These are phyloP conservation scores for Kodamaea restingae DNA, from an alignment of 805 yeast species.

Conservation along the genomic window DNA sequence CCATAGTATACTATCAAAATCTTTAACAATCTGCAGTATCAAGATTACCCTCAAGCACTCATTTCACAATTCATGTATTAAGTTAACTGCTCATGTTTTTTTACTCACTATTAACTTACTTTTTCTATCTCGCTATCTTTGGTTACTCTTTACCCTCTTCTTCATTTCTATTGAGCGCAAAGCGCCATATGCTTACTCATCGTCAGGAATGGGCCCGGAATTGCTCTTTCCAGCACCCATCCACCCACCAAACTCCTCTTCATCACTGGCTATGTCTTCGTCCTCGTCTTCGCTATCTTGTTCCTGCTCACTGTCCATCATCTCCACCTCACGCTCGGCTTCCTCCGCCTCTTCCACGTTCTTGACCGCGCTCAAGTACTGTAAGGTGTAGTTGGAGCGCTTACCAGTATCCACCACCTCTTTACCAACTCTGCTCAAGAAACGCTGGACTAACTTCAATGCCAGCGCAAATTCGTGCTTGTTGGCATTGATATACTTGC, in stretches of 20 bases:
- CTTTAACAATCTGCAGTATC: too few species aligned
- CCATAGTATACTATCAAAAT: too few species aligned
- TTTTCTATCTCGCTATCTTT: not conserved
- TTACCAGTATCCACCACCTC: slow-evolving; percentile 57
- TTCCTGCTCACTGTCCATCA: slow-evolving; percentile 4
- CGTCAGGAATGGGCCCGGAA: slow-evolving; percentile 12
- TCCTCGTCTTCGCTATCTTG: slow-evolving; percentile 14
- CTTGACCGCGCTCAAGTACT: slow-evolving; percentile 39
- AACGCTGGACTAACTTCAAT: slow-evolving; percentile 68
- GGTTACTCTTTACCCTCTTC: not conserved
- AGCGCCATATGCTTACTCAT: slow-evolving; percentile 25
- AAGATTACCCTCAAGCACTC: not conserved
- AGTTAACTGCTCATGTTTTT: not conserved
- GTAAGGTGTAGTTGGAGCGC: slow-evolving; percentile 51
- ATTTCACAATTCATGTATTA: not conserved
- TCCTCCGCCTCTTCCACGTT: slow-evolving; percentile 15
- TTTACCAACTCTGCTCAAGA: slow-evolving; percentile 68
- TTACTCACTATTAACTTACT: not conserved
- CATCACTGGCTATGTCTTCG: slow-evolving; percentile 16
- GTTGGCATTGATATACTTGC: slow-evolving; percentile 62
- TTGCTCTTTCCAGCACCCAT: slow-evolving; percentile 26
- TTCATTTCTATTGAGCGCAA: too few species aligned
- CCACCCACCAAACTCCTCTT: slow-evolving; percentile 22
- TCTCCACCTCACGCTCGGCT: slow-evolving; percentile 12
- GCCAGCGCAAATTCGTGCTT: slow-evolving; percentile 61